Evolutionary conservation across 805 yeast genomes (phyloP).

Genomic region (Metschnikowia colocasiae): DNA sequence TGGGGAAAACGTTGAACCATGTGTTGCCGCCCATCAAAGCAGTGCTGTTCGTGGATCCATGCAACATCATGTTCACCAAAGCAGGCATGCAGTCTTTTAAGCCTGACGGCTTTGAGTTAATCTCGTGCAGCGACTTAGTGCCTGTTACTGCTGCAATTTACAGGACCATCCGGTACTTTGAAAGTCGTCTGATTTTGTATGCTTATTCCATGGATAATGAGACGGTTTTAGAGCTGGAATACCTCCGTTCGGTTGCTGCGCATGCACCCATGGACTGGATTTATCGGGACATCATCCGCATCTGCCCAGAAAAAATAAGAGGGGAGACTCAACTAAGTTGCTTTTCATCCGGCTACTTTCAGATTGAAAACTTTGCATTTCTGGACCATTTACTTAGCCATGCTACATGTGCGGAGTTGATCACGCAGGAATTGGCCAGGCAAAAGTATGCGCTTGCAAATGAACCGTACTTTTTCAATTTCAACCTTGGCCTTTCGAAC

Average conservation of each 20-base stretch:
- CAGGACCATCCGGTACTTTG: conserved; percentile 32
- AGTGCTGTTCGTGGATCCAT: conserved; percentile 32
- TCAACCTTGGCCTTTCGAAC: conserved; percentile 23
- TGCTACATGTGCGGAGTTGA: conserved; percentile 14
- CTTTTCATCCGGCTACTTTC: conserved; percentile 9
- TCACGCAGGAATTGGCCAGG: conserved; percentile 11
- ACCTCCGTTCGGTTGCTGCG: conserved; percentile 12
- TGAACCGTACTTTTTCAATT: conserved; percentile 20
- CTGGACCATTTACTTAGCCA: conserved; percentile 17
- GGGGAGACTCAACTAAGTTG: conserved; percentile 13
- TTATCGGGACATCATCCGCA: conserved; percentile 17
- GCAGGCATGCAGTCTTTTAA: conserved; percentile 25
- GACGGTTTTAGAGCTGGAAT: conserved; percentile 24
- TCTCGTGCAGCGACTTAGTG: conserved; percentile 17
- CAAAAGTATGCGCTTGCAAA: conserved; percentile 15
- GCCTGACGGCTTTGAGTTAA: conserved; percentile 18
- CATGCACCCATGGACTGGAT: conserved; percentile 9
- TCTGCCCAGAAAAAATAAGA: conserved; percentile 18
- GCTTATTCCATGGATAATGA: conserved; percentile 21
- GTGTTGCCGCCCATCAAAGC: conserved; percentile 34
- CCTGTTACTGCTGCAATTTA: conserved; percentile 26
- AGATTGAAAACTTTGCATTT: conserved; percentile 19
- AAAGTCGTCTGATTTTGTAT: conserved; percentile 27
- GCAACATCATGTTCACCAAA: conserved; percentile 30
- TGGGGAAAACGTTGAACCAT: conserved; percentile 33